Conservation (phyloP, 2,329 filamentous ascomycete species). For the Claviceps quebecensis region DNA sequence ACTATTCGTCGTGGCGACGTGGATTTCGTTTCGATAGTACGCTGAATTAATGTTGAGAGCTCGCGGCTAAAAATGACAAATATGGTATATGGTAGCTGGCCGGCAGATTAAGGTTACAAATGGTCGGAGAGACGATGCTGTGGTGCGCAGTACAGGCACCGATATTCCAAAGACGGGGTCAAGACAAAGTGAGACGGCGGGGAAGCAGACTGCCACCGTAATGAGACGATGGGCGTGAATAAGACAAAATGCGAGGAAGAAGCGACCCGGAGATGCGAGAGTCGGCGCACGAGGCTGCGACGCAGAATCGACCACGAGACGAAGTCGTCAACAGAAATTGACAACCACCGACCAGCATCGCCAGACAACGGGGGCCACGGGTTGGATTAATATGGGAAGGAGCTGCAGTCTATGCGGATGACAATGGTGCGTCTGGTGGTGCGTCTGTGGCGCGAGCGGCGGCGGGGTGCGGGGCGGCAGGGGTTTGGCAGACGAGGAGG, state of each 20-base stretch:
- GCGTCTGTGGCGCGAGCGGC: not conserved
- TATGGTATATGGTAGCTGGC: not conserved
- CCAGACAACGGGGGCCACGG: not conserved
- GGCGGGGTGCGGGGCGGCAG: not conserved
- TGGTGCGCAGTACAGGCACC: not conserved
- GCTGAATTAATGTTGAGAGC: not conserved
- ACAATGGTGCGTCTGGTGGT: not conserved
- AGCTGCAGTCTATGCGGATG: not conserved
- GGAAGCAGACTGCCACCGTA: too few species aligned
- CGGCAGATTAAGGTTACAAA: not conserved
- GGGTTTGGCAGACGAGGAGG: too few species aligned
- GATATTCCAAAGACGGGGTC: not conserved
- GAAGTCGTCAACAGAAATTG: conserved; percentile 1
- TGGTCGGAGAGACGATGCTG: not conserved
- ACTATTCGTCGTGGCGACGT: not conserved
- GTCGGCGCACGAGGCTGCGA: conserved; percentile 2
- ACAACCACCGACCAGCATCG: not conserved
- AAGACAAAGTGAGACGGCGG: too few species aligned
- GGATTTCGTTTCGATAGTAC: not conserved
- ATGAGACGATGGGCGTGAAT: not conserved
- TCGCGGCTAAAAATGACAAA: not conserved
- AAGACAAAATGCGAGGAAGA: not conserved
- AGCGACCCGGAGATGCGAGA: not conserved
- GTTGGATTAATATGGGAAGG: conserved; percentile 2
- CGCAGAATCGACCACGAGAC: conserved; percentile 1